Base-by-base conservation (phyloP, 805 yeast species). In the Candida berthetii region DNA sequence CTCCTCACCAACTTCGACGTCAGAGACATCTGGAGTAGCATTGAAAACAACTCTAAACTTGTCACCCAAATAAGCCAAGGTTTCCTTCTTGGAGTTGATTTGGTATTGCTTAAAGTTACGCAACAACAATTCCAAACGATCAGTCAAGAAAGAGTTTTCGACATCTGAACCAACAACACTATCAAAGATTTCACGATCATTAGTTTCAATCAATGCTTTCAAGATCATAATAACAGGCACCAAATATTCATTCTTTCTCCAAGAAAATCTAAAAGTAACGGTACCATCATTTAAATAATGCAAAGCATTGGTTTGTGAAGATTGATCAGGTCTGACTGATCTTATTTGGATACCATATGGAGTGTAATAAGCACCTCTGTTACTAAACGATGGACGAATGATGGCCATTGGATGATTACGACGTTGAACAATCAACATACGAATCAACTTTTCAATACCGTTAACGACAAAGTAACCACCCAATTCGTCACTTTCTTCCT, bases 331-430 rank as follows among this genome's bases (percentile, higher is more conserved):
- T 60, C 99, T 80, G 3, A 89, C 97, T 47, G 84, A 79, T 68
- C 99, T 80, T 47, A 93, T 84, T 69, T 90, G 97, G 47, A 93
- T 80, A 81, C 99, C 99, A 53, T 66, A 93, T 45, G 81, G 80
- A 33, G 96, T 71, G 66, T 93, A 93, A 7, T 87, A 66, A 7
- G 91, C 84, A 57, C 99, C 99, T 74, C 99, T 83, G 68, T 89
- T 89, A 39, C 82, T 83, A 58, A 91, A 93, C 10, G 96, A 85
- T 28, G 96, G 95, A 69, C 99, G 87, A 45, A 89, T 83, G 55
- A 93, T 80, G 11, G 98, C 98, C 96, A 93, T 88, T 19, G 98
- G 96, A 60, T 90, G 97, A 62, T 93, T 93, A 65, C 99, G 78
- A 64, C 98, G 82, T 68, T 91, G 99, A 16, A 93, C 97, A 70